Evolutionary conservation across 2,329 filamentous ascomycete species (phyloP).

Genomic region (Hypoxylon sp.): DNA sequence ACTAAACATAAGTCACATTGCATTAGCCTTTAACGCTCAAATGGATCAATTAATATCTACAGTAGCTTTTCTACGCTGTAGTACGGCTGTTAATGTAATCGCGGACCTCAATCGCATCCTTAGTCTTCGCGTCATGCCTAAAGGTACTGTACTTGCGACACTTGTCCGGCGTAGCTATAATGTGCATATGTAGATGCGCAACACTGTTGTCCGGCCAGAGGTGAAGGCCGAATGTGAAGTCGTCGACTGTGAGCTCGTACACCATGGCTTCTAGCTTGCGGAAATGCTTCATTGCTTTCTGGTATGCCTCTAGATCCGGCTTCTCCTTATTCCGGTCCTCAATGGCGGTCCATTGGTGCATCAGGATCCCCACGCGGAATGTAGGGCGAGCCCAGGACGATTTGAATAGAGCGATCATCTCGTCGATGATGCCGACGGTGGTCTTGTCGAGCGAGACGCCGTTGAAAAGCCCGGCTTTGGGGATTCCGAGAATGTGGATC

Average conservation of each 20-base stretch:
- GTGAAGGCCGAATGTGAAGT: conserved; percentile 48
- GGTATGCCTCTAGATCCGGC: conserved; percentile 1
- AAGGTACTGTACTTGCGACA: conserved; percentile 42
- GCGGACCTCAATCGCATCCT: conserved; percentile 44
- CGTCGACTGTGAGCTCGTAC: conserved; percentile 20
- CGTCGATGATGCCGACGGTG: conserved; percentile 39
- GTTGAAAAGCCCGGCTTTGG: conserved; percentile 45
- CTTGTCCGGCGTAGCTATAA: conserved; percentile 31
- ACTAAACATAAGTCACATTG: background rate
- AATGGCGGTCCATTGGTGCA: conserved; percentile 37
- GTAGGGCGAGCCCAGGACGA: conserved; percentile 14
- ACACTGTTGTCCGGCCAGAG: conserved; percentile 46
- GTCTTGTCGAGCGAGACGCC: conserved; percentile 38
- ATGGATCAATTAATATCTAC: background rate
- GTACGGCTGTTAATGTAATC: conserved; percentile 32
- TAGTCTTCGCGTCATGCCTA: conserved; percentile 46
- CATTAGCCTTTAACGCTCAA: background rate
- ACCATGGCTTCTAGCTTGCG: conserved; percentile 24
- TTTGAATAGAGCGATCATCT: conserved; percentile 41
- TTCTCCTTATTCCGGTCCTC: background rate
- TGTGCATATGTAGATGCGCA: conserved; percentile 47
- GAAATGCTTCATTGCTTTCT: conserved; percentile 17
- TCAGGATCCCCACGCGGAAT: conserved; percentile 24
- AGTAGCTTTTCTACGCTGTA: background rate
- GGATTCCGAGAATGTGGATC: conserved; percentile 47